Percentiles rank a stretch among this genome's conserved stretches.
These are phyloP conservation scores for Thelonectria rubi DNA, from an alignment of 2,329 filamentous ascomycete genomes.

Conservation along the genomic window DNA sequence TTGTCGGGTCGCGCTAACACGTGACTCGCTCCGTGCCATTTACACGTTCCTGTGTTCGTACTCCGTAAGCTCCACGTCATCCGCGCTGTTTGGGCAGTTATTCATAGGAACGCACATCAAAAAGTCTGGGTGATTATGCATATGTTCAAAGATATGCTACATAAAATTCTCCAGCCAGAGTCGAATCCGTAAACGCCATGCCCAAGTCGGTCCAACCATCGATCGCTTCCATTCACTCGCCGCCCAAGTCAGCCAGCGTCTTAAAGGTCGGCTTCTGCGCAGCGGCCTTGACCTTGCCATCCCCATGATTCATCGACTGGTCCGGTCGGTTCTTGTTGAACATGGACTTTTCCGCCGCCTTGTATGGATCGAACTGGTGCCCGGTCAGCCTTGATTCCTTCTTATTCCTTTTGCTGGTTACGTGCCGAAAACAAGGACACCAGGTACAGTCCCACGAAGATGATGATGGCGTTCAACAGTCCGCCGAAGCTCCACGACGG, in stretches of 20 bases:
- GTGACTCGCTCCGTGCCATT: conserved; percentile 36
- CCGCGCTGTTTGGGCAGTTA: no score
- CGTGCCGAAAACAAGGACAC: conserved; percentile 68
- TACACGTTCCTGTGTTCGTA: neutral
- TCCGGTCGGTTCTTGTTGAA: conserved; percentile 62
- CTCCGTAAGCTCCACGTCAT: no score
- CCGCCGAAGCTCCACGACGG: conserved; percentile 49
- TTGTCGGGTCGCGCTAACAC: conserved; percentile 38
- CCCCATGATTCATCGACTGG: conserved; percentile 42
- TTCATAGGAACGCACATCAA: no score
- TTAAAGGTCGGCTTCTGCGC: conserved; percentile 54
- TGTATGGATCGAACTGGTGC: conserved; percentile 67
- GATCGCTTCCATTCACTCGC: conserved; percentile 34
- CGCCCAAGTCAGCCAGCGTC: conserved; percentile 63
- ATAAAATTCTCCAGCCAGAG: neutral
- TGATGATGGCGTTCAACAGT: conserved; percentile 60
- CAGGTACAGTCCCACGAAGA: conserved; percentile 69
- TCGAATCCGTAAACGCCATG: conserved; percentile 11
- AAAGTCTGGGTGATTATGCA: neutral
- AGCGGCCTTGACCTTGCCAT: conserved; percentile 37
- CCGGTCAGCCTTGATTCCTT: conserved; percentile 36
- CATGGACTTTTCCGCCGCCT: conserved; percentile 65
- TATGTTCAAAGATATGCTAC: neutral
- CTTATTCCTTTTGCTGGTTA: conserved; percentile 31
- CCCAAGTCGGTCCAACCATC: conserved; percentile 10